These are phyloP conservation scores for Ophiocordyceps camponoti-saundersi DNA, from an alignment of 2,329 filamentous ascomycete species.

Conservation along the genomic window DNA sequence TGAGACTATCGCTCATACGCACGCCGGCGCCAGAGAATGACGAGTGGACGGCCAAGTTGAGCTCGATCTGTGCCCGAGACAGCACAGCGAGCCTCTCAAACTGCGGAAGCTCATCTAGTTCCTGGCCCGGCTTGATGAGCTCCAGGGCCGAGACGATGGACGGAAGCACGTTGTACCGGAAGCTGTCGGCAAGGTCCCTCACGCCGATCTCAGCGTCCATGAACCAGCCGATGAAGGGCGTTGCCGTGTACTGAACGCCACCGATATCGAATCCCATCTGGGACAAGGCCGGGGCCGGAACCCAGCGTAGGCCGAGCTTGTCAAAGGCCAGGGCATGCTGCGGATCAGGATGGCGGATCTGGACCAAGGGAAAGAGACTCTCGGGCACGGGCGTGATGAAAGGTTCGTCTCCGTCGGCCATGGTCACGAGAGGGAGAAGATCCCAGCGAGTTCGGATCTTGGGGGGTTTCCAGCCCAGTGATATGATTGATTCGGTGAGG, in stretches of 20 bases:
- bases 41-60: conserved; percentile 1
- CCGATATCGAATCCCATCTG: conserved; percentile 1
- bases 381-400: conserved; percentile 1
- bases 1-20: conserved; percentile 2
- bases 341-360: not conserved
- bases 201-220: conserved; percentile 2
- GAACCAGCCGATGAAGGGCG: conserved; percentile 2
- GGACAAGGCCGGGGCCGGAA: not conserved
- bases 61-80: conserved; percentile 1
- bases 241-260: conserved; percentile 1
- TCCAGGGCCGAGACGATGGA: not conserved
- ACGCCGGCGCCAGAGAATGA: conserved; percentile 1
- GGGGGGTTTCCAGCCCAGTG: conserved; percentile 1
- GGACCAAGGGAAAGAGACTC: not conserved
- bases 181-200: conserved; percentile 1
- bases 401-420: conserved; percentile 1
- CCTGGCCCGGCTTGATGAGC: not conserved
- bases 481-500: conserved; percentile 1
- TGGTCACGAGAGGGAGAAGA: conserved; percentile 1
- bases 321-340: not conserved
- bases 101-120: conserved; percentile 1
- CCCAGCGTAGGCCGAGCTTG: conserved; percentile 1
- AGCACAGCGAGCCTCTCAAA: not conserved
- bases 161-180: conserved; percentile 1
- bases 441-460: conserved; percentile 1